Conservation (phyloP, 495 filamentous ascomycete species). For the Podospora conica region DNA sequence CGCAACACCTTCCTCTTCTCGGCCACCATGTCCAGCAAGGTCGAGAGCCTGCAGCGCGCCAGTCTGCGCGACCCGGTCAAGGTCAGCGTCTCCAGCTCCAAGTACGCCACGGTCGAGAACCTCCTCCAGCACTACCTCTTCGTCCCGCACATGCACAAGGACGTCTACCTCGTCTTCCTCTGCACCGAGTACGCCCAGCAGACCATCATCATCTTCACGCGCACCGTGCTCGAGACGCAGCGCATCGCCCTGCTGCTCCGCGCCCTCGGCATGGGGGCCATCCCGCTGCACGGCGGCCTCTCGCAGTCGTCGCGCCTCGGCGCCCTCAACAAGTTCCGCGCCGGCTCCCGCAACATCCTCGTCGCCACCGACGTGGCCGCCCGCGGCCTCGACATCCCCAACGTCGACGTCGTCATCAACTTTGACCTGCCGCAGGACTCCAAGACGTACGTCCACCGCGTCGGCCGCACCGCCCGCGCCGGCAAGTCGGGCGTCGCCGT, state of each 20-base stretch:
- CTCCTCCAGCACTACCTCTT: conserved; percentile 78
- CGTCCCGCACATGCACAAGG: conserved; percentile 84
- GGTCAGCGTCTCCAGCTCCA: conserved; percentile 67
- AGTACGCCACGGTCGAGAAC: conserved; percentile 83
- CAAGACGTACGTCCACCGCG: conserved; percentile 93
- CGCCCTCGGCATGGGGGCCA: conserved; percentile 64
- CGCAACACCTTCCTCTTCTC: conserved; percentile 84
- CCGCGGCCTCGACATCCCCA: conserved; percentile 89
- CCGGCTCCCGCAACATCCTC: conserved; percentile 69
- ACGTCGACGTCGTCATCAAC: conserved; percentile 84
- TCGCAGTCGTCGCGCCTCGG: conserved; percentile 78
- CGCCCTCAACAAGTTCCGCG: conserved; percentile 80
- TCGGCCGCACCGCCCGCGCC: conserved; percentile 87
- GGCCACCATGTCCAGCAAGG: conserved; percentile 87
- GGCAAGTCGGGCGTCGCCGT: conserved; percentile 82
- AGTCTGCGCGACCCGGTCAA: conserved; percentile 68
- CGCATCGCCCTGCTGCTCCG: conserved; percentile 76
- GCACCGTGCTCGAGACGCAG: conserved; percentile 90
- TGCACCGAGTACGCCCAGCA: conserved; percentile 81
- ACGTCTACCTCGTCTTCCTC: conserved; percentile 79
- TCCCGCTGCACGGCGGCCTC: conserved; percentile 87
- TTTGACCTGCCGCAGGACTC: conserved; percentile 74
- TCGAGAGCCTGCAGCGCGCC: conserved; percentile 85
- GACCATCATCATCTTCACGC: conserved; percentile 78
- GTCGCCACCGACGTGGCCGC: conserved; percentile 96